Base-by-base conservation (phyloP, 2,329 filamentous ascomycete species). In the Sclerotinia nivalis region DNA sequence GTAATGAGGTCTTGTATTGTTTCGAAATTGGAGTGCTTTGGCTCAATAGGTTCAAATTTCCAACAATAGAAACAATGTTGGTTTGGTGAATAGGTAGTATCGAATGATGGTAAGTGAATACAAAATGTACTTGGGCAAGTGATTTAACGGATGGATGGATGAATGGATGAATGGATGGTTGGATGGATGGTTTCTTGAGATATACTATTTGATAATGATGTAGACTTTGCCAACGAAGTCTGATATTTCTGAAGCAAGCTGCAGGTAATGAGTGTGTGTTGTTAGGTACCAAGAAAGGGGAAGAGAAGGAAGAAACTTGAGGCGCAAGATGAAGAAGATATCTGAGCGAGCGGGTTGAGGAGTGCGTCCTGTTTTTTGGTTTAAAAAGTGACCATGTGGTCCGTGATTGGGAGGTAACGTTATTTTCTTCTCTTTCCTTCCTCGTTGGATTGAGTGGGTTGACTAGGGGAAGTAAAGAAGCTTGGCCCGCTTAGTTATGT, bases 171-270 rank as follows among this genome's bases (percentile, higher is more conserved):
- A n/a, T n/a, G n/a, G n/a, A n/a, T n/a, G n/a, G n/a, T n/a, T n/a
- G n/a, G n/a, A n/a, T n/a, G n/a, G n/a, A n/a, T 65, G 28, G 22
- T 37, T 50, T 37, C 43, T 50, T 40, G 45, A 22, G 28, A 37
- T 50, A 28, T 65, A 40, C 37, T 49, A 61, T 61, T 61, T 34
- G 37, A 54, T 47, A 37, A 31, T 28, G 37, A 28, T 64, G 37
- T 62, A 62, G 58, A 69, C 66, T 69, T 69, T 69, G 66, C 66
- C 66, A 69, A 69, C 66, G 66, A 69, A 69, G 66, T 64, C 66
- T 64, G 43, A 15, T 59, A 20, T 37, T 22, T 67, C 40, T 47
- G 54, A 40, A 67, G 65, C 52, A 67, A 59, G 61, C 47, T 64
- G 31, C 61, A 52, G 47, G 61, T 52, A 59, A 37, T 59, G 54